Percentiles rank a stretch among this genome's conserved stretches.
phyloP scores from a whole-genome alignment of 164 flowering plant genomes.

The Buxus sempervirens region DNA sequence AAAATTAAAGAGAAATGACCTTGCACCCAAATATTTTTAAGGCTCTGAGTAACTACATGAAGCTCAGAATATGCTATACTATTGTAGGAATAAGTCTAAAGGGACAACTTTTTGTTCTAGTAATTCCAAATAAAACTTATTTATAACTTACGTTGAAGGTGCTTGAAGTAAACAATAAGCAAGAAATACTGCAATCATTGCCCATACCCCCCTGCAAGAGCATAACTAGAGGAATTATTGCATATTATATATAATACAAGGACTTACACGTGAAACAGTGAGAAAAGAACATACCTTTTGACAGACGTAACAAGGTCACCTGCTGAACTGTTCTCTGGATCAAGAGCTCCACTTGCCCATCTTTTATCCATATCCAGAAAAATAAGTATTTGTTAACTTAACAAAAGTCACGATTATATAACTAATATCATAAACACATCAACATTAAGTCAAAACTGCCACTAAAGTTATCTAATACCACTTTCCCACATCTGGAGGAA shows the following conservation, averaged over 20 bases:
- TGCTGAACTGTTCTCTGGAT: constrained; percentile 61
- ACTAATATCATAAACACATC: background rate
- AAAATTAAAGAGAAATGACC: no score
- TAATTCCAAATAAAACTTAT: background rate
- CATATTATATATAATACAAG: background rate
- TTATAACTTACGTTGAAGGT: constrained; percentile 87
- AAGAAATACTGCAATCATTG: constrained; percentile 95
- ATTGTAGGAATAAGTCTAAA: background rate
- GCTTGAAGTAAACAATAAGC: constrained; percentile 97
- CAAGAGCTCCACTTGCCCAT: constrained; percentile 98
- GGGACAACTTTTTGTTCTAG: background rate
- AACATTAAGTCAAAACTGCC: background rate
- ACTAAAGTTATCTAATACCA: background rate
- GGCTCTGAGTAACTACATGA: no score
- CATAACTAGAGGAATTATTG: background rate
- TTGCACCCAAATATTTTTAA: no score
- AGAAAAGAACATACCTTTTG: constrained; percentile 52
- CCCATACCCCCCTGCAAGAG: constrained; percentile 78
- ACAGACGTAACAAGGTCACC: constrained; percentile 72
- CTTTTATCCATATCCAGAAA: constrained; percentile 29
- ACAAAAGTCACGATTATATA: background rate
- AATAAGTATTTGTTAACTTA: background rate
- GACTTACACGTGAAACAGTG: background rate
- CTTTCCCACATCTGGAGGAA: background rate
- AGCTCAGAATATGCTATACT: no score